Percentiles rank a stretch among this genome's conserved stretches.
Evolutionary conservation across 1,139 yeast genomes (phyloP).

Genomic region (Scheffersomyces cryptocercus): DNA sequence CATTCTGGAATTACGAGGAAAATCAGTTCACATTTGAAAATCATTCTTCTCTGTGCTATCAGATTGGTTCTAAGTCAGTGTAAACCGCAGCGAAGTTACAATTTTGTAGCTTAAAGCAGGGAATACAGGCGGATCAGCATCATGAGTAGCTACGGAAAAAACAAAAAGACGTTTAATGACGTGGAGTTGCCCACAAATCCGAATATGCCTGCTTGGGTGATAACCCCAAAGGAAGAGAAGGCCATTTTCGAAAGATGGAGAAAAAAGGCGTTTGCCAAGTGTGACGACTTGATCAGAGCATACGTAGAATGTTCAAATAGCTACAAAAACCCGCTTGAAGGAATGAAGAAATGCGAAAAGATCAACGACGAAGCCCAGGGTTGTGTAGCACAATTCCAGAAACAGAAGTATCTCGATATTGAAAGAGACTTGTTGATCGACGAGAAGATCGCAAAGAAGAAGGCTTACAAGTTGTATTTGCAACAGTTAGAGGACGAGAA

Average conservation of each 20-base stretch:
- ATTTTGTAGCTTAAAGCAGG: no score
- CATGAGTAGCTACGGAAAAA: conserved; percentile 15
- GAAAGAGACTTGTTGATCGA: conserved; percentile 67
- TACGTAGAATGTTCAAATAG: conserved; percentile 44
- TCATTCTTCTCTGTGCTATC: no score
- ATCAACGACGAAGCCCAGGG: conserved; percentile 32
- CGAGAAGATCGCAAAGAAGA: conserved; percentile 49
- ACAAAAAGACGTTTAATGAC: conserved; percentile 40
- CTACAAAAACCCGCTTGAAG: conserved; percentile 52
- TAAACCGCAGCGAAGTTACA: no score
- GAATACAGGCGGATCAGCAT: not conserved
- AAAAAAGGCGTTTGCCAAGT: conserved; percentile 65
- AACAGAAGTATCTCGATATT: conserved; percentile 64
- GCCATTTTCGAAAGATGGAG: conserved; percentile 79
- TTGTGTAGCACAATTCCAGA: conserved; percentile 72
- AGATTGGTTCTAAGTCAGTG: no score
- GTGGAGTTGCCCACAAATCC: conserved; percentile 47
- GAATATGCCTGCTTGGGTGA: conserved; percentile 75
- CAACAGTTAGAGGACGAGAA: not conserved
- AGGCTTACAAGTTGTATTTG: conserved; percentile 6
- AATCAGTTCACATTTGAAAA: no score
- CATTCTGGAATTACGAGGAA: no score
- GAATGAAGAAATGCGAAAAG: conserved; percentile 54
- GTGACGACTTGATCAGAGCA: conserved; percentile 65
- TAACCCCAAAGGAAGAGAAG: conserved; percentile 85